A percentile compares a stretch with the other conserved stretches of the same genome.
phyloP scores from a whole-genome alignment of 345 rosid species.

The Aquilaria malaccensis region DNA sequence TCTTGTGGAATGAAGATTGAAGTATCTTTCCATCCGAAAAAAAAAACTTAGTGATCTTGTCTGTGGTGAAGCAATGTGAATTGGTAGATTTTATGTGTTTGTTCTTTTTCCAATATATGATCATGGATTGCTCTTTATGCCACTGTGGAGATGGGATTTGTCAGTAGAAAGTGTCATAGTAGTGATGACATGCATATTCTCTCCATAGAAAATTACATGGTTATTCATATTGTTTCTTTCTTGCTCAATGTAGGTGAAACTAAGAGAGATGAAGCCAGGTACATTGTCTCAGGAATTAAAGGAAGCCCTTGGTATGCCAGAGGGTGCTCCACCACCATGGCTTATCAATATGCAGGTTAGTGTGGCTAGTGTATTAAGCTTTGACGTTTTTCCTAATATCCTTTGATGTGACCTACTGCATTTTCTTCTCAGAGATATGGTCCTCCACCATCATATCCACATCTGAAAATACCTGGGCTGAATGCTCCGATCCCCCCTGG shows the following conservation, averaged over 20 bases:
- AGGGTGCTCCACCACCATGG: constrained; percentile 97
- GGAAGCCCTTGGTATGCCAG: constrained; percentile 95
- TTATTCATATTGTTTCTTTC: constrained; percentile 8
- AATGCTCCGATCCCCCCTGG: constrained; percentile 92
- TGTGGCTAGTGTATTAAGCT: not conserved
- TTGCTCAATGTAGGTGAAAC: constrained; percentile 47
- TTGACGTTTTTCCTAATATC: not conserved
- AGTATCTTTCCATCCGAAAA: too few relatives aligned
- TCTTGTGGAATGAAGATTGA: too few relatives aligned
- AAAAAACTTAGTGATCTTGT: too few relatives aligned
- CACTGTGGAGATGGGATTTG: too few relatives aligned
- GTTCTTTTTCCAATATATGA: too few relatives aligned
- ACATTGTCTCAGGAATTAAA: constrained; percentile 62
- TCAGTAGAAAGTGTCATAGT: too few relatives aligned
- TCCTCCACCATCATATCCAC: constrained; percentile 93
- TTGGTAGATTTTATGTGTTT: too few relatives aligned
- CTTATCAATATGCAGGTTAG: constrained; percentile 92
- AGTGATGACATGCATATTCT: too few relatives aligned
- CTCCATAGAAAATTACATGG: too few relatives aligned
- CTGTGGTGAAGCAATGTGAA: too few relatives aligned
- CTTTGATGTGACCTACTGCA: not conserved
- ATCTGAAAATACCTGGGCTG: constrained; percentile 81
- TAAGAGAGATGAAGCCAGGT: constrained; percentile 93
- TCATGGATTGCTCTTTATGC: too few relatives aligned
- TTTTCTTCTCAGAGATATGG: constrained; percentile 67